Evolutionary conservation across 148 eudicot genomes (phyloP), one percentile per base, ranked within the genome.

Genomic region (Chenopodium suecicum): DNA sequence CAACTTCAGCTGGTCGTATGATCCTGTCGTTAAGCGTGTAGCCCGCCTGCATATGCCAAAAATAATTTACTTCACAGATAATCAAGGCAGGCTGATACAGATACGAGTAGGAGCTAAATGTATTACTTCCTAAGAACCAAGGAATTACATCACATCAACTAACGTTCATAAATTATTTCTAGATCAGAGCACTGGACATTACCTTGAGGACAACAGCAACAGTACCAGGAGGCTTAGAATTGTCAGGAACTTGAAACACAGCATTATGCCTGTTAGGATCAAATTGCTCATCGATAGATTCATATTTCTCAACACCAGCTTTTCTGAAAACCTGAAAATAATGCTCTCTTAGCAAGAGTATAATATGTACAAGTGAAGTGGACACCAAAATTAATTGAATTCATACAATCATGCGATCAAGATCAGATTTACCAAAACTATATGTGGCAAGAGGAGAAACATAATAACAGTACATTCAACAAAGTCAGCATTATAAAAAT

Each of bases 1-100:
- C 99, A 76, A 96, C 99, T 86, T 96, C 99, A 52, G 99, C 98
- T 31, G 99, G 99, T 79, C 99, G 88, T 73, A 96, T 85, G 79
- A 96, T 83, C 83, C 99, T 90, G 75, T 92, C 95, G 66, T 96
- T 91, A 76, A 96, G 86, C 70, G 78, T 80, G 83, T 91, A 96
- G 37, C 99, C 98, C 46, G 91, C 84, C 99, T 96, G 91, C 90
- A 80, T 65, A 78, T 1, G 37, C 2, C 62, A 37, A 63, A 41
- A 5, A 23, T 13, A 37, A 41, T 5, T 41, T 54, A 79, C 44
- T 29, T n/a, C 71, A 20, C 31, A 47, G 67, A 23, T 7, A 46
- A 9, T 56, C 29, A 17, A 44, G 50, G 52, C 44, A 41, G 5
- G 8, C 44, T 41, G 44, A 41, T 41, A 41, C 44, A 41, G 44